phyloP scores from a whole-genome alignment of 2,329 filamentous ascomycete genomes.

The Rhynchosporium secalis region DNA sequence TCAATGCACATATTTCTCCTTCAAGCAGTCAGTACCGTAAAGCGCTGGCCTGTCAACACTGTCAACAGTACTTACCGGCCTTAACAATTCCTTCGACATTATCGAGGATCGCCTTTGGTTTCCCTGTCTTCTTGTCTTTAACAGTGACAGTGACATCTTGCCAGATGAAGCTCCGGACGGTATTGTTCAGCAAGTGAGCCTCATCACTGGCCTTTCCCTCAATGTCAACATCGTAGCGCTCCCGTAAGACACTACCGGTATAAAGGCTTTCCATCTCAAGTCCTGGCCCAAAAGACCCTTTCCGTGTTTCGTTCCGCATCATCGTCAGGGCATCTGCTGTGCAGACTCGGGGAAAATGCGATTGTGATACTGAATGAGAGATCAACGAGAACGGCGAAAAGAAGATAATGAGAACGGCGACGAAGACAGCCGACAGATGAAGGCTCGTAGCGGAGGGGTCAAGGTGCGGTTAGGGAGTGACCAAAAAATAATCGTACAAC shows the following conservation, averaged over 20 bases:
- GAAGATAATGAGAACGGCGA: conserved; percentile 7
- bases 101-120: conserved; percentile 62
- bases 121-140: conserved; percentile 67
- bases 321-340: background rate
- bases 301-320: conserved; percentile 5
- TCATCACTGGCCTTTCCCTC: conserved; percentile 33
- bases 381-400: conserved; percentile 7
- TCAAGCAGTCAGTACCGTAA: conserved; percentile 15
- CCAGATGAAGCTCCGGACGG: conserved; percentile 67
- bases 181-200: conserved; percentile 59
- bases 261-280: conserved; percentile 12
- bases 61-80: conserved; percentile 50
- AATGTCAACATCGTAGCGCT: conserved; percentile 31
- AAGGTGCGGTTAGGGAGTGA: background rate
- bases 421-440: background rate
- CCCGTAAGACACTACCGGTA: conserved; percentile 8
- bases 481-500: background rate
- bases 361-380: background rate
- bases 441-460: background rate
- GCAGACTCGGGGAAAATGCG: background rate
- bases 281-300: background rate
- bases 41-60: background rate
- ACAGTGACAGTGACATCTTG: conserved; percentile 66
- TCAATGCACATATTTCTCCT: conserved; percentile 75
- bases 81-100: conserved; percentile 63